Conservation (phyloP, 352 stramenopile genomes). For the Phytophthora multivora region DNA sequence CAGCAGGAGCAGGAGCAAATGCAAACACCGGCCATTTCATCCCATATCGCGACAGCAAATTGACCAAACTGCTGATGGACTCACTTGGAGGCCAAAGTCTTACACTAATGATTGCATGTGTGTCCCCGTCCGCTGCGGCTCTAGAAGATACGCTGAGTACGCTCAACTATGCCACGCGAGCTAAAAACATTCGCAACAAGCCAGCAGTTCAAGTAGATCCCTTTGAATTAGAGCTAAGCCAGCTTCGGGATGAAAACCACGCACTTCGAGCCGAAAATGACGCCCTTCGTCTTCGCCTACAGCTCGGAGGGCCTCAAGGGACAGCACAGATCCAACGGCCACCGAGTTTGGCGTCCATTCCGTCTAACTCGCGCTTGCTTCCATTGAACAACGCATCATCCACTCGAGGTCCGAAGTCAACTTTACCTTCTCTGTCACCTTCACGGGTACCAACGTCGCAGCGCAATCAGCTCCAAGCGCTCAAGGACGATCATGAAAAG, state of each 20-base stretch:
- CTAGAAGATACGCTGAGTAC: slow-evolving; percentile 85
- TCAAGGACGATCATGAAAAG: slow-evolving; percentile 74
- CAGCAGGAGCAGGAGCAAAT: slow-evolving; percentile 15
- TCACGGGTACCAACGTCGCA: slow-evolving; percentile 6
- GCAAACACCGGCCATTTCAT: slow-evolving; percentile 47
- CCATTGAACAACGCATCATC: slow-evolving; percentile 22
- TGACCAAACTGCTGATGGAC: slow-evolving; percentile 88
- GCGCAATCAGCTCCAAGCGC: slow-evolving; percentile 55
- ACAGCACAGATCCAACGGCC: slow-evolving; percentile 8
- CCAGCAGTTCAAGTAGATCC: slow-evolving; percentile 74
- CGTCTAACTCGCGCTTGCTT: slow-evolving; percentile 38
- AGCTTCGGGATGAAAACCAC: slow-evolving; percentile 71
- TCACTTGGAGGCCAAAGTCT: slow-evolving; percentile 82
- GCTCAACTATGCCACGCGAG: slow-evolving; percentile 83
- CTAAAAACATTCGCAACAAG: slow-evolving; percentile 88
- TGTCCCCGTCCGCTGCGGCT: slow-evolving; percentile 59
- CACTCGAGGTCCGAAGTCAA: neutral
- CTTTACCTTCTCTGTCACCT: slow-evolving; percentile 10
- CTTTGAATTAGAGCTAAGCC: slow-evolving; percentile 61
- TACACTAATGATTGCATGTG: slow-evolving; percentile 86
- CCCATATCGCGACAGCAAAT: slow-evolving; percentile 85
- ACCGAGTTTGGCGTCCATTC: slow-evolving; percentile 29
- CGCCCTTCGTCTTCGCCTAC: slow-evolving; percentile 54
- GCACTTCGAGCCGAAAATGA: slow-evolving; percentile 61
- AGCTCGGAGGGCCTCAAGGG: slow-evolving; percentile 18